These are phyloP conservation scores for Lathyrus oleraceus DNA, from an alignment of 306 rosid species.

Conservation along the genomic window DNA sequence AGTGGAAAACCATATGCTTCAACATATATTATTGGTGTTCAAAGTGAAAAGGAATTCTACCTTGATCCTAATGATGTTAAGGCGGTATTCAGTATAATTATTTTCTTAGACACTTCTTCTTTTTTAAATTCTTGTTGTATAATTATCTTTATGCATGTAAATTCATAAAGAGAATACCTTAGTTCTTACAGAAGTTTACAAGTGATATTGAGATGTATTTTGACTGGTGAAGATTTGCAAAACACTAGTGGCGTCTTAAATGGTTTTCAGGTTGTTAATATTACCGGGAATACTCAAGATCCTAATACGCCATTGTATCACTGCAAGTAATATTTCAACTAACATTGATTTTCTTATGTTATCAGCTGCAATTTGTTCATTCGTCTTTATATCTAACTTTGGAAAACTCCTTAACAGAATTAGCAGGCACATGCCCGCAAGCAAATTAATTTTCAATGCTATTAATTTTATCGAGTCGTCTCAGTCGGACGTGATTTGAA, in stretches of 20 bases:
- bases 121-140: not conserved
- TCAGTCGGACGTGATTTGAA: too few relatives aligned
- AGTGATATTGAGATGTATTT: constrained; percentile 15
- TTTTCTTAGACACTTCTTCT: too few relatives aligned
- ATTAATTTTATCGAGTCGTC: too few relatives aligned
- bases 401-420: constrained; percentile 46
- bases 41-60: too few relatives aligned
- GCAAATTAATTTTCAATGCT: too few relatives aligned
- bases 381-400: constrained; percentile 7
- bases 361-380: not conserved
- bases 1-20: too few relatives aligned
- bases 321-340: constrained; percentile 62
- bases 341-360: constrained; percentile 6
- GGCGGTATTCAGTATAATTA: too few relatives aligned
- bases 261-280: constrained; percentile 57
- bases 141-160: not conserved
- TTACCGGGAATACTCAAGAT: constrained; percentile 55
- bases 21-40: too few relatives aligned
- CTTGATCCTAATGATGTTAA: too few relatives aligned
- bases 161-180: not conserved
- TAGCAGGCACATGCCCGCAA: constrained; percentile 65
- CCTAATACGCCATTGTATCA: constrained; percentile 85
- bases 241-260: constrained; percentile 7
- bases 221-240: constrained; percentile 1
- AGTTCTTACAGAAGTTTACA: not conserved